Evolutionary conservation across 164 flowering plant species (phyloP), one percentile per base, ranked within the genome.

Genomic region (Protea cynaroides): DNA sequence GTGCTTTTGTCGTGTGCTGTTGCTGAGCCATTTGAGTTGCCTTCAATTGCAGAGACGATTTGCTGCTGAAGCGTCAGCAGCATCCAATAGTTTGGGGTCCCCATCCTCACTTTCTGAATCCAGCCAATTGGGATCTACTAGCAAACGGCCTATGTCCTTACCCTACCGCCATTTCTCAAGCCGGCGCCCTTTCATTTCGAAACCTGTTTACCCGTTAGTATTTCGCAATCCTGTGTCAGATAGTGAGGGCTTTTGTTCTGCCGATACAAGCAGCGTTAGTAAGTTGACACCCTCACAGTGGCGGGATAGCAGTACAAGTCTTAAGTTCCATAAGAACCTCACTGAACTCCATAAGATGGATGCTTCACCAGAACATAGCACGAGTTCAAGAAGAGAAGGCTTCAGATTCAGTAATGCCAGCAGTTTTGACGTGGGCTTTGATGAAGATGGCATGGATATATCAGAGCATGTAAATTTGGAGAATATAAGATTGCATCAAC

Each of bases 371-470:
- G 77, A 76, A 15, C 76, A 73, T 10, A 68, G 78, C 67, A 56
- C 70, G 36, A 79, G 80, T 65, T 79, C 81, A 46, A 73, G 80
- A 68, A 79, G 81, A 66, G 83, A 82, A 24, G 81, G 79, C 1
- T 74, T 74, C 67, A 70, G 82, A 65, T 78, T 82, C 82, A 78
- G 82, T 69, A 81, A 71, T 53, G 77, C 82, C 17, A 81, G 82
- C 68, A 81, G 82, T 68, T 74, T 65, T 52, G 82, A 77, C 46
- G 10, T 81, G 56, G 81, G 75, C n/a, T 57, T 75, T 38, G 81
- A 81, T 49, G 78, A 71, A 56, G 85, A 81, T 25, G 68, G 56
- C 58, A 65, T 71, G 47, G 81, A 73, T 59, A 38, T 75, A 22
- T 55, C 71, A 21, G 81, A 74, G 36, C 69, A 65, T 60, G 44